These are phyloP conservation scores for Neurospora terricola DNA, from an alignment of 495 filamentous ascomycete genomes.

Conservation along the genomic window DNA sequence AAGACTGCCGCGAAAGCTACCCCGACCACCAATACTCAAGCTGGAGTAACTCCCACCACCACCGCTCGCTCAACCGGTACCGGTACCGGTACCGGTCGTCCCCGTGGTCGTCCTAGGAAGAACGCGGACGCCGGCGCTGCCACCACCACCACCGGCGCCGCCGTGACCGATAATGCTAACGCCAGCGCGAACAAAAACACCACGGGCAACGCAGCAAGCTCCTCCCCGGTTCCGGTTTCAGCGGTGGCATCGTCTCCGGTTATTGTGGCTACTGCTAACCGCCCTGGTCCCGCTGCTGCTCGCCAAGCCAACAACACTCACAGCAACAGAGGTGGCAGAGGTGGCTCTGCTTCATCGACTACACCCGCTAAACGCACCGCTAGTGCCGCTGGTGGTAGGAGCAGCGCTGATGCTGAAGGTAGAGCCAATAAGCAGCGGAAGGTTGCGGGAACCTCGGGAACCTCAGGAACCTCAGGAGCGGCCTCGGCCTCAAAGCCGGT, in stretches of 20 bases:
- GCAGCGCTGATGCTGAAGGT: not conserved
- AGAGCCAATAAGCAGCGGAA: not conserved
- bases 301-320: not conserved
- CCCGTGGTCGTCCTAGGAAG: not conserved
- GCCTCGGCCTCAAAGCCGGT: not conserved
- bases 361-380: not conserved
- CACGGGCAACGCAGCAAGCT: not conserved
- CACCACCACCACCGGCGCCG: not conserved
- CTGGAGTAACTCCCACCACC: not conserved
- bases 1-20: too few species aligned
- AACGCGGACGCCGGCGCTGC: not conserved
- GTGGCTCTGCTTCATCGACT: not conserved
- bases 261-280: not conserved
- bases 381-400: not conserved
- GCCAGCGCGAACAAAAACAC: not conserved
- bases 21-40: not conserved
- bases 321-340: not conserved
- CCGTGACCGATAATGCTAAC: too few species aligned
- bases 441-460: not conserved
- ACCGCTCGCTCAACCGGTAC: not conserved
- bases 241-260: not conserved
- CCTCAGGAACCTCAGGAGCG: not conserved
- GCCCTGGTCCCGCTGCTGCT: not conserved
- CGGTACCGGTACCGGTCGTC: not conserved
- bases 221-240: not conserved